Percentiles rank a stretch among this genome's conserved stretches.
Conservation (phyloP, 495 filamentous ascomycete genomes). For the Annulohypoxylon moriforme region DNA sequence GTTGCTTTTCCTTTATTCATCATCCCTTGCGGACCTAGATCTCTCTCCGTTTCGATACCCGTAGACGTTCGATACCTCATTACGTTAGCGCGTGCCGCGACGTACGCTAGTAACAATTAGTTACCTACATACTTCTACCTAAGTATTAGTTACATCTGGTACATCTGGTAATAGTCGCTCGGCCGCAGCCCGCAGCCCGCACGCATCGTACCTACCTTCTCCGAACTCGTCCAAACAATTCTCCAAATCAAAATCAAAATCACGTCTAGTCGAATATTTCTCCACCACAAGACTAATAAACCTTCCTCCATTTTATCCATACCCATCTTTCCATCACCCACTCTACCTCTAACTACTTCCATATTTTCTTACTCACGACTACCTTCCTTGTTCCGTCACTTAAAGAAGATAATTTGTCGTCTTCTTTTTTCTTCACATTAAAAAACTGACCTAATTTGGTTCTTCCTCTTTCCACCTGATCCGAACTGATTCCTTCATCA, state of each 20-base stretch:
- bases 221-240: conserved; percentile 44
- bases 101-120: neutral
- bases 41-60: conserved; percentile 19
- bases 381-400: conserved; percentile 5
- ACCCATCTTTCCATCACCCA: conserved; percentile 26
- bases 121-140: neutral
- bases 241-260: conserved; percentile 37
- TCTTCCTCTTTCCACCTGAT: conserved; percentile 18
- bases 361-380: conserved; percentile 19
- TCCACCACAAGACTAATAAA: conserved; percentile 40
- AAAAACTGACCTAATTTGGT: conserved; percentile 21
- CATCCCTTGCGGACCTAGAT: conserved; percentile 16
- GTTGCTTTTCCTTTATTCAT: no score
- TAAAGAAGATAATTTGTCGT: conserved; percentile 18
- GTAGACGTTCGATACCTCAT: conserved; percentile 6
- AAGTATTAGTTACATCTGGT: neutral
- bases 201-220: conserved; percentile 38
- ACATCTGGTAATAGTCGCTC: neutral
- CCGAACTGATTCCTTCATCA: conserved; percentile 9
- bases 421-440: conserved; percentile 12
- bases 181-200: conserved; percentile 9
- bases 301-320: conserved; percentile 40
- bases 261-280: conserved; percentile 24
- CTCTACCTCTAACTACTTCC: conserved; percentile 13
- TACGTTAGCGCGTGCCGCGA: conserved; percentile 27